Evolutionary conservation across 2,329 filamentous ascomycete species (phyloP).

Genomic region (Neonectria neomacrospora): DNA sequence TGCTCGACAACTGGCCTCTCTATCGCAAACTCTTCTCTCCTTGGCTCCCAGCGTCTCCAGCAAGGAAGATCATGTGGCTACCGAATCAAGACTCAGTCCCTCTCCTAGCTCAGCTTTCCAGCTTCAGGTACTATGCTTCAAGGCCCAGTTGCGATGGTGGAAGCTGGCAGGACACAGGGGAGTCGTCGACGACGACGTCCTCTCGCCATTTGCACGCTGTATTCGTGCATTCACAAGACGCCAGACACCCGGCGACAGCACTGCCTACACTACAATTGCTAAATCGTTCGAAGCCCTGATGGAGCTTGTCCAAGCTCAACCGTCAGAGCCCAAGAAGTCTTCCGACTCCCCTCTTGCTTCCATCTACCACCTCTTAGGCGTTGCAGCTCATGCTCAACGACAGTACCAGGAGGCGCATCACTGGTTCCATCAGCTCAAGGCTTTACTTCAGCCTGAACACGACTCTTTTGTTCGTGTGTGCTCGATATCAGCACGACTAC

Average conservation of each 20-base stretch:
- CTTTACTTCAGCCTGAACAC: conserved; percentile 49
- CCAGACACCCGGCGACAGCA: conserved; percentile 51
- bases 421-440: conserved; percentile 64
- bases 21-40: conserved; percentile 73
- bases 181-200: conserved; percentile 70
- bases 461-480: conserved; percentile 63
- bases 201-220: conserved; percentile 73
- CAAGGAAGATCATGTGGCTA: conserved; percentile 68
- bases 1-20: conserved; percentile 72
- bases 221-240: conserved; percentile 70
- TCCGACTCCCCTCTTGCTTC: conserved; percentile 57
- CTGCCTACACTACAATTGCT: conserved; percentile 51
- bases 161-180: conserved; percentile 67
- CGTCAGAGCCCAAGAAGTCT: conserved; percentile 48
- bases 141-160: conserved; percentile 74
- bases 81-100: conserved; percentile 64
- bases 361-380: conserved; percentile 65
- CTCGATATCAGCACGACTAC: conserved; percentile 64
- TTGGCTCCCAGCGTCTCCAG: conserved; percentile 74
- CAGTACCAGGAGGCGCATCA: conserved; percentile 61
- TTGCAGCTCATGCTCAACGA: conserved; percentile 58
- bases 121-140: conserved; percentile 72
- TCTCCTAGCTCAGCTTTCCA: conserved; percentile 68
- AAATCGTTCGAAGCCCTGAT: conserved; percentile 48
- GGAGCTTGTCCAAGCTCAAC: conserved; percentile 48